Evolutionary conservation across 768 basidiomycete genomes (phyloP), one percentile per base, ranked within the genome.

Genomic region (Rhodosporidiobolus odoratus): DNA sequence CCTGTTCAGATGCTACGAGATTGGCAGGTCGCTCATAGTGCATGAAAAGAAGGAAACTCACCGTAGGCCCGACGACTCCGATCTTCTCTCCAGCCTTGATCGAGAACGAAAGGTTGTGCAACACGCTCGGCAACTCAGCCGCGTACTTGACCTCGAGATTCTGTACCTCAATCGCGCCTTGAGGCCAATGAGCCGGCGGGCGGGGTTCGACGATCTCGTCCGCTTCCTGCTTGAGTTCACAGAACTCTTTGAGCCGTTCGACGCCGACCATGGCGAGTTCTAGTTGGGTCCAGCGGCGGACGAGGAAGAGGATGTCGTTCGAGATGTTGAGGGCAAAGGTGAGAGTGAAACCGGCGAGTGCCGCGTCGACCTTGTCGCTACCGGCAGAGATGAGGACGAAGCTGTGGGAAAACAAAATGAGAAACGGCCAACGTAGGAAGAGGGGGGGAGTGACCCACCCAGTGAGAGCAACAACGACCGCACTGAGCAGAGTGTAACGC

Each of bases 21-120:
- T 7, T 35, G 7, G 27, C 37, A 16, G 61, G 66, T 21, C 7
- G 35, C 25, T 9, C 13, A 25, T 8, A 43, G 32, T 50, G 6
- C 21, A 17, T 25, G 38, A 30, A 43, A n/a, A 27, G n/a, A 5
- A 34, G 27, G 52, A 54, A 10, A 56, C 41, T 23, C 30, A 50
- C 47, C 1, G 61, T 64, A 2, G 70, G 47, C 4, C 75, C 71
- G 56, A 79, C 80, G 43, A 82, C 78, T 4, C 81, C 81, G 61
- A 83, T 77, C 64, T 80, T 79, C 76, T 82, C 80, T 35, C 79
- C 79, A 0, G 80, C 77, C 40, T 76, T 75, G 41, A 83, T 78
- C 8, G 62, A 76, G 71, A 83, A 83, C 13, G 77, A 78, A 16
- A 83, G 78, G 32, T 75, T 77, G 47, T 79, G 76, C 6, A 83